Conservation (phyloP, 1,284 basidiomycete species). For the Coniferiporia weirii region DNA sequence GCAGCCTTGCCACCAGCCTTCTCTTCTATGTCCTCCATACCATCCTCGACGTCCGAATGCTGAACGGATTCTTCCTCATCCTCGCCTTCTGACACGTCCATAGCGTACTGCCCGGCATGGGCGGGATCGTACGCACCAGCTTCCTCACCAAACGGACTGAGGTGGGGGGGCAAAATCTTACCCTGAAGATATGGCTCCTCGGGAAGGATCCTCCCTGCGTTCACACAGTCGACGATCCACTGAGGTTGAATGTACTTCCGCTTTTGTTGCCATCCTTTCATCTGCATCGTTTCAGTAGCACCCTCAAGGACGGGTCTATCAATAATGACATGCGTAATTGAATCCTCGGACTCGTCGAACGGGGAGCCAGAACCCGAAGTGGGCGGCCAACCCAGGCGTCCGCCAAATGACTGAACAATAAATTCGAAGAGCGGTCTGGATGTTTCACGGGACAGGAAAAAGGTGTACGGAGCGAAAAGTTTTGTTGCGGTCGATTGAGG, state of each 20-base stretch:
- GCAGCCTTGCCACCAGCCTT: constrained; percentile 34
- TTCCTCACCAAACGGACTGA: constrained; percentile 91
- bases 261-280: constrained; percentile 58
- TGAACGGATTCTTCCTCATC: constrained; percentile 32
- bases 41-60: constrained; percentile 31
- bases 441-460: constrained; percentile 94
- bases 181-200: constrained; percentile 89
- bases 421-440: constrained; percentile 95
- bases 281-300: constrained; percentile 48
- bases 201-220: constrained; percentile 78
- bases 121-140: constrained; percentile 73
- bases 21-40: constrained; percentile 30
- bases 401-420: constrained; percentile 88
- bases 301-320: constrained; percentile 73
- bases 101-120: constrained; percentile 36
- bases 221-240: constrained; percentile 97
- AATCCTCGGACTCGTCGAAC: constrained; percentile 64
- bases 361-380: constrained; percentile 84
- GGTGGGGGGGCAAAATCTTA: constrained; percentile 85
- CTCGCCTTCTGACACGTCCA: constrained; percentile 30
- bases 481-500: constrained; percentile 48
- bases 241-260: constrained; percentile 95
- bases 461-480: constrained; percentile 84
- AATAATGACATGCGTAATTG: constrained; percentile 94
- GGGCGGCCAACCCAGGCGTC: constrained; percentile 84